Evolutionary conservation across 176 grass and related monocot species (phyloP).

Genomic region (Rhynchospora pubera): DNA sequence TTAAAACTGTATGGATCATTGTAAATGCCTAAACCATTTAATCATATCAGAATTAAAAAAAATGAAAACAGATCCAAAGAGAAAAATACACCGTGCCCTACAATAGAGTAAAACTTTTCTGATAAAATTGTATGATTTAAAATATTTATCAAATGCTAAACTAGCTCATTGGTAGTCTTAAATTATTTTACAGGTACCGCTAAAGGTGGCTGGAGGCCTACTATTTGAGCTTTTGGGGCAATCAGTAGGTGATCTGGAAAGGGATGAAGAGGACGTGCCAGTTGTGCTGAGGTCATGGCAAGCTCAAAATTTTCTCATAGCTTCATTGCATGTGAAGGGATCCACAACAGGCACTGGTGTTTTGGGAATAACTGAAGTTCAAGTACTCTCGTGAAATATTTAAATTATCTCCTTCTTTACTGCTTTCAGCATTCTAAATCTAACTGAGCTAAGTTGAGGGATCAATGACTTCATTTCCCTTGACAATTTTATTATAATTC

Average conservation of each 20-base stretch:
- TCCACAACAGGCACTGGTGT: constrained; percentile 30
- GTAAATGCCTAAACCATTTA: neutral
- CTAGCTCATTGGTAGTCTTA: neutral
- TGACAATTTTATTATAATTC: neutral
- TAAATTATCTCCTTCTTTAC: neutral
- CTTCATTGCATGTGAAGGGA: constrained; percentile 50
- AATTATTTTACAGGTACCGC: constrained; percentile 31
- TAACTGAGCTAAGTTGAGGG: neutral
- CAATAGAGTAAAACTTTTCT: neutral
- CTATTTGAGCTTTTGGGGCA: constrained; percentile 53
- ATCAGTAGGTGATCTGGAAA: constrained; percentile 37
- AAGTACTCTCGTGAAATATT: constrained; percentile 24
- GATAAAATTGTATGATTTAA: neutral
- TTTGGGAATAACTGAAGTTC: constrained; percentile 46
- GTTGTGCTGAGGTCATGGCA: constrained; percentile 51
- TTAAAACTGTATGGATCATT: too few relatives aligned
- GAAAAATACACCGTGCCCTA: neutral
- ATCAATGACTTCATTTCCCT: neutral
- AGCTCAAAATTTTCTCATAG: constrained; percentile 53
- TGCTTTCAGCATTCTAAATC: neutral
- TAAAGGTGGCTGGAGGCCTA: constrained; percentile 52
- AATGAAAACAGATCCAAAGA: neutral
- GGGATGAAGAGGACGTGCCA: constrained; percentile 39
- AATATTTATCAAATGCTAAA: neutral
- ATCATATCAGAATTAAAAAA: neutral